Evolutionary conservation across 768 basidiomycete genomes (phyloP).

Genomic region (Calocera viscosa): DNA sequence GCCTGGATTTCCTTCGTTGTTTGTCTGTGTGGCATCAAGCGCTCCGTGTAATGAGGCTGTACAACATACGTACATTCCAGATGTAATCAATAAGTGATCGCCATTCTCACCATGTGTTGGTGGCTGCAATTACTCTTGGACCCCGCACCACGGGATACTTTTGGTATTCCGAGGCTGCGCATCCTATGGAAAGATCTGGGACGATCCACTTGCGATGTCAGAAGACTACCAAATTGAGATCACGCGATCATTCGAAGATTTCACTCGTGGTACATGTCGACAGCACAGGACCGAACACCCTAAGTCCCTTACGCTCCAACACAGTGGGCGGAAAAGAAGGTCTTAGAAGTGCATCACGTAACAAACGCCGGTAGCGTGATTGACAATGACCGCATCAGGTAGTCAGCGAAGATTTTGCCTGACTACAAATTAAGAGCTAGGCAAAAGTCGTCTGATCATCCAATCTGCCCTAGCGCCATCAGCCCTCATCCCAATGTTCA

Average conservation of each 20-base stretch:
- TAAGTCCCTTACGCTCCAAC: too few species aligned
- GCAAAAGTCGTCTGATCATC: neutral
- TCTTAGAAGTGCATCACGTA: neutral
- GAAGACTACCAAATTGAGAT: neutral
- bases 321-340: neutral
- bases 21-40: neutral
- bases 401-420: neutral
- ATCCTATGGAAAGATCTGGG: neutral
- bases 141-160: neutral
- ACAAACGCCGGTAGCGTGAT: neutral
- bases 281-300: neutral
- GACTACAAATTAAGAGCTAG: slow-evolving; percentile 1
- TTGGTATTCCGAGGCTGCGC: neutral
- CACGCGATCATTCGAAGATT: neutral
- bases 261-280: neutral
- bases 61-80: neutral
- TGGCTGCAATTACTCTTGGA: neutral
- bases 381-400: neutral
- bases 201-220: neutral
- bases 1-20: neutral
- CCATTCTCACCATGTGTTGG: neutral
- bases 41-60: neutral
- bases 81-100: neutral
- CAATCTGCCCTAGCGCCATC: neutral
- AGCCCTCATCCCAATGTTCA: neutral